Base-by-base conservation (phyloP, 2,329 filamentous ascomycete species). In the Fusarium compactum region DNA sequence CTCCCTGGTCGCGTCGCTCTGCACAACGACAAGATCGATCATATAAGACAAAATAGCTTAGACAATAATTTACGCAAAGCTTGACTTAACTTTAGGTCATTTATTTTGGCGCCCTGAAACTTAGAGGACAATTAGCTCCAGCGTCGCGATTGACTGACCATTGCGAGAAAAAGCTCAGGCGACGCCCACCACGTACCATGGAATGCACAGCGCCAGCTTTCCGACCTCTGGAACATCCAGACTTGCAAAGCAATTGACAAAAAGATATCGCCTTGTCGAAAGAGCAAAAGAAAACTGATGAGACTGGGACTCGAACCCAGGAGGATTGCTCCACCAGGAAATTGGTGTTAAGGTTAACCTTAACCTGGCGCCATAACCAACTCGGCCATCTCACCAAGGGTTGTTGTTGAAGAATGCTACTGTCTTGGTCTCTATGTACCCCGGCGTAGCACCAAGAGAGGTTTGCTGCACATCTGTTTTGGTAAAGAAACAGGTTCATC, bases 361-460 rank as follows among this genome's bases (percentile, higher is more conserved):
- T 66, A 66, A 66, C 63, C 63, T 66, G 63, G 62, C 63, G 63
- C 63, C 63, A 66, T 66, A 66, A 66, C 63, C 63, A 66, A 66
- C 63, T 66, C 63, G 63, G 63, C 63, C 63, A 66, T 66, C 63
- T 66, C 63, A 66, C 63, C 63, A 55, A 66, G 44, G 9, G 44
- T 48, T 55, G n/a, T 50, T 15, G 30, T 48, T 66, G 6, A 34
- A 0, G 0, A 14, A 0, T 0, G 0, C 1, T 1, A 1, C 1
- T 15, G n/a, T 22, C 18, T 3, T 1, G 5, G 1, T 18, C 1
- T 0, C 44, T 27, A 20, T 45, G 0, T 5, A 6, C 8, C 1
- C 7, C 2, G 0, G 3, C 0, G 6, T 3, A 0, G 5, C 8
- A 34, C 5, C 8, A 1, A 34, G 34, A 38, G 10, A 38, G 34